Conservation (phyloP, 2,329 filamentous ascomycete genomes). For the Neofusicoccum sp. region DNA sequence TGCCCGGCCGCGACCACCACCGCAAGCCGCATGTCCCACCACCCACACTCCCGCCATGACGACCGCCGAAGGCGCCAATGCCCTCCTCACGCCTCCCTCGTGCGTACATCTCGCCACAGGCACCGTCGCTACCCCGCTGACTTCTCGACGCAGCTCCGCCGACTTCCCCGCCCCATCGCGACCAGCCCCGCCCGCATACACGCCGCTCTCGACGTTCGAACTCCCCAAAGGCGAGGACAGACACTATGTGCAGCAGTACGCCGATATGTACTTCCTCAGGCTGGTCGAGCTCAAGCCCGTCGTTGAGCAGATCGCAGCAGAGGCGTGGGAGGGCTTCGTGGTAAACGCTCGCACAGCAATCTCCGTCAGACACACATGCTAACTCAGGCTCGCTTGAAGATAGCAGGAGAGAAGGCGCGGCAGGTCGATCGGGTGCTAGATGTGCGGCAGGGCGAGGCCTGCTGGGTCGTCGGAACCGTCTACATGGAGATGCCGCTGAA, state of each 20-base stretch:
- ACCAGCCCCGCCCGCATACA: slow-evolving; percentile 62
- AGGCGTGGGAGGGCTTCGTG: slow-evolving; percentile 75
- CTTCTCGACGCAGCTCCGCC: slow-evolving; percentile 3
- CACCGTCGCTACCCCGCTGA: neutral
- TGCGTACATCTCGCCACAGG: neutral
- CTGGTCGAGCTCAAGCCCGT: slow-evolving; percentile 83
- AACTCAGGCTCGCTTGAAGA: slow-evolving; percentile 33
- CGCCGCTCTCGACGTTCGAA: slow-evolving; percentile 72
- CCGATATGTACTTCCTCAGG: slow-evolving; percentile 95
- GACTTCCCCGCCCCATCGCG: slow-evolving; percentile 12
- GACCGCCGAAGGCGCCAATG: neutral
- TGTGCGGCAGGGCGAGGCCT: slow-evolving; percentile 91
- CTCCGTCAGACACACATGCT: neutral
- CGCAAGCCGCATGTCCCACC: neutral
- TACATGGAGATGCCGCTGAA: slow-evolving; percentile 98
- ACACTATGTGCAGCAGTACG: slow-evolving; percentile 93
- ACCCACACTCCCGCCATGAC: neutral
- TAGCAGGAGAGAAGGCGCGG: slow-evolving; percentile 74
- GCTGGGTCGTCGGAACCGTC: slow-evolving; percentile 92
- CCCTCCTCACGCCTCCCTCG: neutral
- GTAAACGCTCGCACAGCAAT: slow-evolving; percentile 37
- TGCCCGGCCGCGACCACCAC: neutral
- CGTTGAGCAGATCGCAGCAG: slow-evolving; percentile 72
- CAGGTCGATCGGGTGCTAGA: slow-evolving; percentile 88
- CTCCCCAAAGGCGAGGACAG: slow-evolving; percentile 65